Base-by-base conservation (phyloP, 2,329 filamentous ascomycete genomes). In the Fonsecaea pedrosoi region DNA sequence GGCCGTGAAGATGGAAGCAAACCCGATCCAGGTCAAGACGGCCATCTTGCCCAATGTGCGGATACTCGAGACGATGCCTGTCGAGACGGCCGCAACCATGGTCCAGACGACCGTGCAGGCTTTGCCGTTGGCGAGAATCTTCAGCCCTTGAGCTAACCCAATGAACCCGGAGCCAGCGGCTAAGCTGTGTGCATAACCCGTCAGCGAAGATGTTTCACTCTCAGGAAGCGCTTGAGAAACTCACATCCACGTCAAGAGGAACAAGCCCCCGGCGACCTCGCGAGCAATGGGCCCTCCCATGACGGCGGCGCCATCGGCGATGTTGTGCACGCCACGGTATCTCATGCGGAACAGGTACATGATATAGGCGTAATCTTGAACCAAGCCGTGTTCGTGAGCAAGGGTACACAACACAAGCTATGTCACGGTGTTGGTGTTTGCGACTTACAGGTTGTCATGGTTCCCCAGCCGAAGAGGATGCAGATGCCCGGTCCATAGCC, bases 21-120 rank as follows among this genome's bases (percentile, higher is more conserved):
- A 89, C 0, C 87, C 87, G 12, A 81, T 82, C 83, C 85, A 90
- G 0, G 86, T 87, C 56, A 89, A 76, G 84, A 85, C 88, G 3
- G 84, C 85, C 64, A 66, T 21, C 40, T 48, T 53, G 40, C n/a
- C 53, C 40, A 54, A 54, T n/a, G 60, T 56, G 37, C 75, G 74
- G n/a, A 80, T 76, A 59, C 78, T 80, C 15, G 70, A 71, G 13
- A 78, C 61, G 1, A 62, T 2, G 18, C 73, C 73, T 1, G 66
- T 70, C 10, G 73, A 30, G 10, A 73, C 45, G 13, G 73, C 71
- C 13, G 72, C 69, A 25, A 77, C 68, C 7, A 67, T 69, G 15
- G 71, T 69, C 42, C 74, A 76, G 15, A 73, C 62, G 30, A 74
- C 74, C 9, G 75, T 77, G 67, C 71, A 67, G 32, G 67, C 68